A percentile compares a stretch with the other conserved stretches of the same genome.
phyloP scores from a whole-genome alignment of 2,329 filamentous ascomycete genomes.

The Penicillium janthinellum region DNA sequence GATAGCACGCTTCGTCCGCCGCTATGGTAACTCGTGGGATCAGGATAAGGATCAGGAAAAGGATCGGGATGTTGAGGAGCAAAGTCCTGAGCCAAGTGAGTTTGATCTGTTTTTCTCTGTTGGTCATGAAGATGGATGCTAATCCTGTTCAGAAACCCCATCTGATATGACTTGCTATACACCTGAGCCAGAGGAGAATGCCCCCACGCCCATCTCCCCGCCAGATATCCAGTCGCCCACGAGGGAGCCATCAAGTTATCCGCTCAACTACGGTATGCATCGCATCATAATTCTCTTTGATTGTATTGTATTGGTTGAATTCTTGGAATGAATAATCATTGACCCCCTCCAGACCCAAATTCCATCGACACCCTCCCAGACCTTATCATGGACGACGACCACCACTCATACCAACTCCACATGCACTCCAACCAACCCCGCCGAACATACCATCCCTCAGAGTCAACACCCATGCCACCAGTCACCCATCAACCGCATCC shows the following conservation, averaged over 20 bases:
- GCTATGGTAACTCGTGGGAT: slow-evolving; percentile 35
- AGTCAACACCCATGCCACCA: slow-evolving; percentile 3
- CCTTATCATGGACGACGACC: slow-evolving; percentile 30
- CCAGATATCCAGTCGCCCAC: slow-evolving; percentile 31
- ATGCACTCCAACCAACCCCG: slow-evolving; percentile 13
- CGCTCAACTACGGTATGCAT: slow-evolving; percentile 15
- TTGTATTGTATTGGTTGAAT: background rate
- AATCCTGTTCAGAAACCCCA: slow-evolving; percentile 32
- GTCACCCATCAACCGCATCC: background rate
- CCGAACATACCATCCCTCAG: slow-evolving; percentile 17
- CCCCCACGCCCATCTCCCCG: slow-evolving; percentile 31
- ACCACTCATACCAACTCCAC: slow-evolving; percentile 21
- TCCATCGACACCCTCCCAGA: slow-evolving; percentile 30
- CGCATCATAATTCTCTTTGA: background rate
- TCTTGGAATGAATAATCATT: background rate
- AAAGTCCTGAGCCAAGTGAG: slow-evolving; percentile 39
- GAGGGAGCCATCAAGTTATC: slow-evolving; percentile 25
- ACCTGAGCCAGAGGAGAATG: slow-evolving; percentile 36
- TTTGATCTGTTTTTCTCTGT: background rate
- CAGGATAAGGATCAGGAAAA: slow-evolving; percentile 29
- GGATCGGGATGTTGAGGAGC: slow-evolving; percentile 21
- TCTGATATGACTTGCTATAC: slow-evolving; percentile 44
- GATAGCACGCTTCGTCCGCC: slow-evolving; percentile 38
- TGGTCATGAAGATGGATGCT: background rate
- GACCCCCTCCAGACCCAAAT: slow-evolving; percentile 22